Base-by-base conservation (phyloP, 1,284 basidiomycete genomes). In the Papiliotrema laurentii region DNA sequence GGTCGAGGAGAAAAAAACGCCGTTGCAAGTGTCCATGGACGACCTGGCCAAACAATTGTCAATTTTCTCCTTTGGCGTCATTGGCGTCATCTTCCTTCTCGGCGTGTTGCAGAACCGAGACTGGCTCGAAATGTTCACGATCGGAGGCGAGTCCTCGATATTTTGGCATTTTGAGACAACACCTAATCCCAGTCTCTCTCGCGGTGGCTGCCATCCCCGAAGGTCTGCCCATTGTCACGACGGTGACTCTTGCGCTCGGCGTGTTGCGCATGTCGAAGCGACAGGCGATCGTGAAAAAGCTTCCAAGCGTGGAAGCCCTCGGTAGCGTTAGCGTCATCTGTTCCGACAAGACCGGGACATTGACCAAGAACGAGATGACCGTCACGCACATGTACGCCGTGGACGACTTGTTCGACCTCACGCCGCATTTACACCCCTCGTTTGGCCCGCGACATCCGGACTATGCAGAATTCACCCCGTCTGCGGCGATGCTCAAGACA, bases 101-200 rank as follows among this genome's bases (percentile, higher is more conserved):
- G 94, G 94, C 4, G 81, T 94, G 4, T 76, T 85, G 55, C 93
- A 97, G 68, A 78, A 81, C 26, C 79, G 92, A n/a, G 81, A 86
- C 13, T 96, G 91, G 91, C 75, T 97, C 10, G 93, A 97, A 45
- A 97, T 97, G 94, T 97, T 97, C 66, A 97, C 93, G 10, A 97
- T 97, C 57, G 93, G 93, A 77, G 89, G 89, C 90, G 63, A 45
- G 80, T 71, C 31, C 4, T 19, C 35, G 7, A 37, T 1, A 13
- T 9, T 22, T 19, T 5, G 21, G 26, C 19, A 24, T 26, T 27
- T 18, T 21, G 9, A 16, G 18, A 26, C n/a, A 22, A 21, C 39
- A 33, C 45, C n/a, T 45, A 22, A 6, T 0, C 42, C 43, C 68
- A 91, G 93, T 97, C 4, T 97, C 92, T 1, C 81, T 97, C 49